Evolutionary conservation across 2,329 filamentous ascomycete species (phyloP).

Genomic region (Acrodontium crateriforme): DNA sequence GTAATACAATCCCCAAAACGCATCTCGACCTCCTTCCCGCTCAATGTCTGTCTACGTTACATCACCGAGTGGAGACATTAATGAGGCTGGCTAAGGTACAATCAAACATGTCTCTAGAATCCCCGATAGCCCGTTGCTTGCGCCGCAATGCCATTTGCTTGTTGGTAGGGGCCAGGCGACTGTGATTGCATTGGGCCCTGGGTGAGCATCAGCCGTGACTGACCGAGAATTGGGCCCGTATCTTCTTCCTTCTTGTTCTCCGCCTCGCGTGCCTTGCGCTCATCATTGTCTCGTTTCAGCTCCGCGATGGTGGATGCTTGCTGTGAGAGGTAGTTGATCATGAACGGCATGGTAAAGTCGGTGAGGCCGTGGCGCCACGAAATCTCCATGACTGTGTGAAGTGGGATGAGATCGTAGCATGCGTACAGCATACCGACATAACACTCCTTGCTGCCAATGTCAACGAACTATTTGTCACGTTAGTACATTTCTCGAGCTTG

Average conservation of each 20-base stretch:
- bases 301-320: slow-evolving; percentile 73
- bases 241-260: slow-evolving; percentile 73
- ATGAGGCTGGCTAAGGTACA: too few relatives aligned
- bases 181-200: slow-evolving; percentile 57
- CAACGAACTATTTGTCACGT: slow-evolving; percentile 62
- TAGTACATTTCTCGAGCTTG: slow-evolving; percentile 14
- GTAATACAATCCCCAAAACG: too few relatives aligned
- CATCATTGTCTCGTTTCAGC: slow-evolving; percentile 92
- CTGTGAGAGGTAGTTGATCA: slow-evolving; percentile 95
- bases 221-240: slow-evolving; percentile 83
- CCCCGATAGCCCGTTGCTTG: slow-evolving; percentile 51
- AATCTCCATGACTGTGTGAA: slow-evolving; percentile 85
- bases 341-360: slow-evolving; percentile 99
- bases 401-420: slow-evolving; percentile 91
- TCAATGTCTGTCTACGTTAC: too few relatives aligned
- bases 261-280: slow-evolving; percentile 58
- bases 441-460: slow-evolving; percentile 97
- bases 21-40: too few relatives aligned
- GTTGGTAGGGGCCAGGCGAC: slow-evolving; percentile 59
- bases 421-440: slow-evolving; percentile 99
- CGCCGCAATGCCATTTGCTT: slow-evolving; percentile 72
- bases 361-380: slow-evolving; percentile 91
- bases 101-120: slow-evolving; percentile 10
- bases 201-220: slow-evolving; percentile 84
- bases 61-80: too few relatives aligned